phyloP scores from a whole-genome alignment of 768 basidiomycete species.

The Boletus barrowsii region DNA sequence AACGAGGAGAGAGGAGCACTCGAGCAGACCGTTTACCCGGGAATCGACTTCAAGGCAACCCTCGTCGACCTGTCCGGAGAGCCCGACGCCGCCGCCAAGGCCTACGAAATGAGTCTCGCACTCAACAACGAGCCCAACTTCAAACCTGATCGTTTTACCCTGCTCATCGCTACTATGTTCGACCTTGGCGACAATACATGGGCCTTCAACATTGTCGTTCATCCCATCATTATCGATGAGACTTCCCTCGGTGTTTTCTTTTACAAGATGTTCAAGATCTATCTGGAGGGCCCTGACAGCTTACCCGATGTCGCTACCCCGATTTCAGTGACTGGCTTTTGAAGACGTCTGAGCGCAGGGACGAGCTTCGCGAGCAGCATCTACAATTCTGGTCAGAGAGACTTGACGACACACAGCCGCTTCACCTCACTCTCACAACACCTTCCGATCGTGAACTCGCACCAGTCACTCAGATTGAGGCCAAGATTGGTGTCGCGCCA shows the following conservation, averaged over 20 bases:
- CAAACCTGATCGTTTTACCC: constrained; percentile 23
- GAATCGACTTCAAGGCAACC: constrained; percentile 21
- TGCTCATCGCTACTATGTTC: constrained; percentile 28
- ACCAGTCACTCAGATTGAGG: constrained; percentile 28
- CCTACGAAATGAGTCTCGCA: constrained; percentile 30
- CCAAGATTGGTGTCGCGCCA: constrained; percentile 15
- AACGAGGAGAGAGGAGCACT: constrained; percentile 29
- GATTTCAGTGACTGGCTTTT: constrained; percentile 26
- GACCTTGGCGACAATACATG: constrained; percentile 17
- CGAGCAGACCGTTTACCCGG: constrained; percentile 28
- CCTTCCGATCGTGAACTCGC: constrained; percentile 26
- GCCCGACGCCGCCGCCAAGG: constrained; percentile 21
- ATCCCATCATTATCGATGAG: constrained; percentile 32
- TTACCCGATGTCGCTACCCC: constrained; percentile 21
- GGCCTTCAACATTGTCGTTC: constrained; percentile 30
- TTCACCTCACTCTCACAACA: constrained; percentile 25
- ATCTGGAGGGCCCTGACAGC: constrained; percentile 25
- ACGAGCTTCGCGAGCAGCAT: constrained; percentile 23
- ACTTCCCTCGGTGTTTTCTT: constrained; percentile 30
- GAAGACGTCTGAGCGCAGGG: constrained; percentile 28
- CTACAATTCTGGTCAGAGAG: constrained; percentile 25
- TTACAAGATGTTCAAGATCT: constrained; percentile 28
- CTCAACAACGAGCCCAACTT: constrained; percentile 25
- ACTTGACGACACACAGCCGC: constrained; percentile 14
- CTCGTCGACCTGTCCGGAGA: constrained; percentile 30